These are phyloP conservation scores for Avicennia marina DNA, from an alignment of 257 asterid genomes.

Conservation along the genomic window DNA sequence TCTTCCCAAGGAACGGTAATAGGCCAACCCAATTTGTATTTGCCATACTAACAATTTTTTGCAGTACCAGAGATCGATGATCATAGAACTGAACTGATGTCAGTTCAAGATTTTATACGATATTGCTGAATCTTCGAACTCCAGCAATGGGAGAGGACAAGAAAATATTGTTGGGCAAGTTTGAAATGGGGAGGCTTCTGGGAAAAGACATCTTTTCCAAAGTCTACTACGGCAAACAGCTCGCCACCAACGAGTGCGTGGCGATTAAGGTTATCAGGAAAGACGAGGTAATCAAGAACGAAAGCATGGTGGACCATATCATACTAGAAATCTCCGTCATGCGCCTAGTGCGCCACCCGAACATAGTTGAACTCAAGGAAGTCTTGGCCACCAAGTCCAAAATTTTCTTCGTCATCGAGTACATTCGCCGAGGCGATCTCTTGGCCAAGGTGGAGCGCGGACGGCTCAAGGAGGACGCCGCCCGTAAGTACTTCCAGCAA, in stretches of 20 bases:
- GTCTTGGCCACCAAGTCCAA: slow-evolving; percentile 42
- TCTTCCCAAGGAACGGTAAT: not conserved
- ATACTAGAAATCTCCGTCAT: slow-evolving; percentile 40
- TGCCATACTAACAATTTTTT: not conserved
- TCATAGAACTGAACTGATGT: not conserved
- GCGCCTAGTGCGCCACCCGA: slow-evolving; percentile 49
- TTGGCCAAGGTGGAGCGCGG: slow-evolving; percentile 27
- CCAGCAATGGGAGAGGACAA: slow-evolving; percentile 31
- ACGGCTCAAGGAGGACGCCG: slow-evolving; percentile 27
- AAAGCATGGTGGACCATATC: slow-evolving; percentile 37
- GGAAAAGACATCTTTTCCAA: slow-evolving; percentile 43
- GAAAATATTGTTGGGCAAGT: slow-evolving; percentile 36
- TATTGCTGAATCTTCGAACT: slow-evolving; percentile 11
- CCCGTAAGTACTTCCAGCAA: slow-evolving; percentile 40
- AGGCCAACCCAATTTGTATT: not conserved
- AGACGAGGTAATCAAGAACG: slow-evolving; percentile 25
- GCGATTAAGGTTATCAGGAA: slow-evolving; percentile 43
- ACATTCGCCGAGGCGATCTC: slow-evolving; percentile 33
- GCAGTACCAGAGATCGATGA: slow-evolving; percentile 3
- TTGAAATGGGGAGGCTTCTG: slow-evolving; percentile 30
- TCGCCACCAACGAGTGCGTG: slow-evolving; percentile 23
- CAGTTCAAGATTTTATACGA: not conserved
- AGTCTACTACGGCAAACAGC: slow-evolving; percentile 30
- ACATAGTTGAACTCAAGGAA: slow-evolving; percentile 39
- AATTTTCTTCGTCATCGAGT: slow-evolving; percentile 41